Evolutionary conservation across 371 early-diverging fungal genomes (phyloP).

Genomic region (Amoeboaphelidium protococcarum): DNA sequence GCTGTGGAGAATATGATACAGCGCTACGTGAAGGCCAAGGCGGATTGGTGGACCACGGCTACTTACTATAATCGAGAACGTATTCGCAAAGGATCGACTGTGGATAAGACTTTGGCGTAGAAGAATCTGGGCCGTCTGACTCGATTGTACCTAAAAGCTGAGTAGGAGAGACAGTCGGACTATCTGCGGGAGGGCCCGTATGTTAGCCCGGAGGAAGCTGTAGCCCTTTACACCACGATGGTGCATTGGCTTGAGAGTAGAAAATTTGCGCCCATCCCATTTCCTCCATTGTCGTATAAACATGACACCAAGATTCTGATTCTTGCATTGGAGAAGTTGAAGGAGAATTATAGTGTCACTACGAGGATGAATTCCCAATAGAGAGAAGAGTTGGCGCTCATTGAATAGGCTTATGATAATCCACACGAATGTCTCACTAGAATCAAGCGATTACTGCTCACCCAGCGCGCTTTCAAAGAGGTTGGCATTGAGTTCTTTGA

Average conservation of each 20-base stretch:
- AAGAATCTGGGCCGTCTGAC: slow-evolving; percentile 96
- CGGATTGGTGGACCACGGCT: slow-evolving; percentile 97
- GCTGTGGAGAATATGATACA: slow-evolving; percentile 95
- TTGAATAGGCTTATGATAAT: slow-evolving; percentile 93
- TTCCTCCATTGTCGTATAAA: slow-evolving; percentile 95
- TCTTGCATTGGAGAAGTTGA: slow-evolving; percentile 77
- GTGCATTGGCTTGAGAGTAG: slow-evolving; percentile 96
- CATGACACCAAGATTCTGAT: slow-evolving; percentile 92
- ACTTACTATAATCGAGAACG: slow-evolving; percentile 95
- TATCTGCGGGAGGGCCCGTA: slow-evolving; percentile 96
- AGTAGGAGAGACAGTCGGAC: slow-evolving; percentile 94
- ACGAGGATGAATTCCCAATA: slow-evolving; percentile 84
- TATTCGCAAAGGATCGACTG: slow-evolving; percentile 91
- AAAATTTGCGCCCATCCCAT: slow-evolving; percentile 89
- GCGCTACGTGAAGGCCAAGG: slow-evolving; percentile 91
- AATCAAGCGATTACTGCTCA: slow-evolving; percentile 83
- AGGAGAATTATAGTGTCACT: slow-evolving; percentile 85
- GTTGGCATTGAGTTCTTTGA: slow-evolving; percentile 98
- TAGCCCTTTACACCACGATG: slow-evolving; percentile 86
- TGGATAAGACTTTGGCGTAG: slow-evolving; percentile 89
- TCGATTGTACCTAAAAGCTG: slow-evolving; percentile 93
- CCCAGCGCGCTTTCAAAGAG: slow-evolving; percentile 96
- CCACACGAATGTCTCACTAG: slow-evolving; percentile 80
- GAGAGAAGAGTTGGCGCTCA: slow-evolving; percentile 84
- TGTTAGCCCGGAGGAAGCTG: slow-evolving; percentile 85